Conservation (phyloP, 495 filamentous ascomycete genomes). For the Daldinia decipiens region DNA sequence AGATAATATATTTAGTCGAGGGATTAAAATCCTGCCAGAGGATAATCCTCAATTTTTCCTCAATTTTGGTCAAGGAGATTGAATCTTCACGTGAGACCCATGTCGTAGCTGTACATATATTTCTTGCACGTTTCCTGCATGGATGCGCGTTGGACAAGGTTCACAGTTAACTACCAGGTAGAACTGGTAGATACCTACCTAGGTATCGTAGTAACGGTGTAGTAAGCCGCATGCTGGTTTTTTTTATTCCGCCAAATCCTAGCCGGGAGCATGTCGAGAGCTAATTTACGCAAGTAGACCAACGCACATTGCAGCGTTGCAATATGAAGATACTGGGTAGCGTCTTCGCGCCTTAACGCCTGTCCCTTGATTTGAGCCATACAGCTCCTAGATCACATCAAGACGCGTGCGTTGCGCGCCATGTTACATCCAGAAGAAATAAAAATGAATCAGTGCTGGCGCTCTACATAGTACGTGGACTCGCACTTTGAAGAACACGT, state of each 20-base stretch:
- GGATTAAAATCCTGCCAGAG: background rate
- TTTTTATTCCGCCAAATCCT: conserved; percentile 12
- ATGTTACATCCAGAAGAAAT: background rate
- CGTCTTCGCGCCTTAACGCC: conserved; percentile 9
- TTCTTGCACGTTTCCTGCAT: background rate
- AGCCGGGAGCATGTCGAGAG: background rate
- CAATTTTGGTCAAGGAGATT: background rate
- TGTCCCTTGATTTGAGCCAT: conserved; percentile 11
- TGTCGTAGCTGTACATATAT: background rate
- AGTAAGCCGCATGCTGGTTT: conserved; percentile 8
- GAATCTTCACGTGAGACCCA: conserved; percentile 7
- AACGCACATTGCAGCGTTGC: conserved; percentile 31
- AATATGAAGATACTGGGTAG: conserved; percentile 19
- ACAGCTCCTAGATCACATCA: conserved; percentile 9
- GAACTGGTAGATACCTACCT: no score
- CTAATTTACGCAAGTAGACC: conserved; percentile 5
- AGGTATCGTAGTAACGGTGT: background rate
- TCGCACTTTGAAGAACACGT: conserved; percentile 31
- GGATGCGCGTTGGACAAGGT: background rate
- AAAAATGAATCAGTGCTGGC: conserved; percentile 2
- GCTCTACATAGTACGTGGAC: conserved; percentile 27
- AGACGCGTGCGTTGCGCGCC: conserved; percentile 29
- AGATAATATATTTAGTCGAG: background rate
- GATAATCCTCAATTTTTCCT: background rate
- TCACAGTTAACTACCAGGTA: background rate